Conservation (phyloP, 1,139 yeast species). For the Eremothecium gossypii region DNA sequence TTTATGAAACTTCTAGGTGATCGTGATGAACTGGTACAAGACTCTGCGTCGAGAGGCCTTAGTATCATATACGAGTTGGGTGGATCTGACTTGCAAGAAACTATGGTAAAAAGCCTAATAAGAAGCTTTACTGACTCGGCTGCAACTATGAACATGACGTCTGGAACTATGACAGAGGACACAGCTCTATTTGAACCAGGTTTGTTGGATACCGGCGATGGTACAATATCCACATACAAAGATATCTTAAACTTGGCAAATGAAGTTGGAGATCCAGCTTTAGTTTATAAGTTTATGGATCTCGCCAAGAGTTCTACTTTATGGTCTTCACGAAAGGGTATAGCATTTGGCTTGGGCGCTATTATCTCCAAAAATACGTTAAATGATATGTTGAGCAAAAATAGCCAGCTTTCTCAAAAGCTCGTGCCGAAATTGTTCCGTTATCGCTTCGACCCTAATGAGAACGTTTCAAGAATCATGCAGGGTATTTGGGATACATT, state of each 20-base stretch:
- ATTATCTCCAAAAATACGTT: slow-evolving; percentile 72
- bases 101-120: slow-evolving; percentile 64
- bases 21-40: slow-evolving; percentile 78
- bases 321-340: slow-evolving; percentile 90
- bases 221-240: slow-evolving; percentile 80
- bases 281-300: slow-evolving; percentile 91
- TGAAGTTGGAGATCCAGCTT: slow-evolving; percentile 90
- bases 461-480: slow-evolving; percentile 74
- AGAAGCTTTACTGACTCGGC: slow-evolving; percentile 69
- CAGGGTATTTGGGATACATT: slow-evolving; percentile 78
- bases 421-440: slow-evolving; percentile 77
- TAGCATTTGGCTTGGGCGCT: slow-evolving; percentile 87
- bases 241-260: slow-evolving; percentile 79
- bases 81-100: slow-evolving; percentile 56
- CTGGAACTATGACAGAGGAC: slow-evolving; percentile 69
- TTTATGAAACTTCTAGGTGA: slow-evolving; percentile 73
- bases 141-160: slow-evolving; percentile 39
- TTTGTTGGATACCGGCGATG: slow-evolving; percentile 67
- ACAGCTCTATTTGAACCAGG: slow-evolving; percentile 85
- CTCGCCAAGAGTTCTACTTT: slow-evolving; percentile 78
- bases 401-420: slow-evolving; percentile 45
- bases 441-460: slow-evolving; percentile 77
- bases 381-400: slow-evolving; percentile 49
- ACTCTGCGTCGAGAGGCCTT: slow-evolving; percentile 83
- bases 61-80: slow-evolving; percentile 77